Conservation (phyloP, 306 rosid species). For the Gynostemma pentaphyllum region DNA sequence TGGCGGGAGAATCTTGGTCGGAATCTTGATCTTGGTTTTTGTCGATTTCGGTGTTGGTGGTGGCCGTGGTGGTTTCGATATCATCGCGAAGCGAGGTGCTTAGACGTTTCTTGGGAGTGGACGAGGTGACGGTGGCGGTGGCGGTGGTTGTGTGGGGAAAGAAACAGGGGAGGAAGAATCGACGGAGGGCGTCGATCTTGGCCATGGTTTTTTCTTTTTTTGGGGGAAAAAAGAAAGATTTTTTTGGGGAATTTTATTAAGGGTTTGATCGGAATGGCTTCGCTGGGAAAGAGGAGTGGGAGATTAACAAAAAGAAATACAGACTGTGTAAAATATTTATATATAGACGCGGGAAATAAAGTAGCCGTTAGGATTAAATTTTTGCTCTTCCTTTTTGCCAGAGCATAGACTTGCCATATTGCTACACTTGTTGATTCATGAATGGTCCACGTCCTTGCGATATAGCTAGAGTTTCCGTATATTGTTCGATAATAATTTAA, state of each 20-base stretch:
- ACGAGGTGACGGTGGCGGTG: background rate
- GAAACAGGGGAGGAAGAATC: constrained; percentile 73
- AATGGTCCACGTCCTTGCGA: background rate
- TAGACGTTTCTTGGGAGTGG: constrained; percentile 49
- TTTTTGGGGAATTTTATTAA: background rate
- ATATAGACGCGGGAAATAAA: background rate
- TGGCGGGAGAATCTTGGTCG: constrained; percentile 20
- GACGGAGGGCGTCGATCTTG: constrained; percentile 72
- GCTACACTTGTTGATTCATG: background rate
- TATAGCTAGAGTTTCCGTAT: no score
- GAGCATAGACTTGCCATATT: background rate
- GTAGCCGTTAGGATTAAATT: constrained; percentile 11
- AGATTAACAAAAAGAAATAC: background rate
- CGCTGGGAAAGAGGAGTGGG: background rate
- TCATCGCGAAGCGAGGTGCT: constrained; percentile 55
- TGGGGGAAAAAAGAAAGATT: background rate
- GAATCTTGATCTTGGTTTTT: constrained; percentile 25
- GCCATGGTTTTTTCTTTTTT: constrained; percentile 28
- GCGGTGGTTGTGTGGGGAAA: constrained; percentile 19
- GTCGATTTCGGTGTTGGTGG: background rate
- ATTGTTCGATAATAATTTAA: no score
- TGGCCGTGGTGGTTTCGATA: background rate
- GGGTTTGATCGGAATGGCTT: background rate
- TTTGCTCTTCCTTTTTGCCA: no score
- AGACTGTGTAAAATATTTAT: constrained; percentile 1